A percentile compares a stretch with the other conserved stretches of the same genome.
phyloP scores from a whole-genome alignment of 1,284 basidiomycete species.

The Leucoagaricus sp. region DNA sequence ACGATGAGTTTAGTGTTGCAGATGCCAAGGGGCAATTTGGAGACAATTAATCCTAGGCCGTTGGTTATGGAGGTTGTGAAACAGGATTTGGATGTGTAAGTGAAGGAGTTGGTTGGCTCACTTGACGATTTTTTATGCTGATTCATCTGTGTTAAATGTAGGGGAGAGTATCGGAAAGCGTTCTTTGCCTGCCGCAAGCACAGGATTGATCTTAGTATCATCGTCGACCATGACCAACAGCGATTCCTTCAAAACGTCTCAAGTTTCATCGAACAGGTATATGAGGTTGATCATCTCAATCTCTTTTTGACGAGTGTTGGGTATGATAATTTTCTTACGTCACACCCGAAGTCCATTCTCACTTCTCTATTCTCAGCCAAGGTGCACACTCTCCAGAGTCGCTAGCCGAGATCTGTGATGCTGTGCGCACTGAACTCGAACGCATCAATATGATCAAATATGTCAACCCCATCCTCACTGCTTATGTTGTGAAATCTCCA shows the following conservation, averaged over 20 bases:
- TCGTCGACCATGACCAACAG: conserved; percentile 78
- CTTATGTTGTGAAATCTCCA: conserved; percentile 90
- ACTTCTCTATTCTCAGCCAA: conserved; percentile 42
- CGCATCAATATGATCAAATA: conserved; percentile 75
- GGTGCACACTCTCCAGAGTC: conserved; percentile 55
- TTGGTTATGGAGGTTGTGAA: conserved; percentile 85
- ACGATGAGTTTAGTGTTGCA: conserved; percentile 91
- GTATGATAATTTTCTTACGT: conserved; percentile 35
- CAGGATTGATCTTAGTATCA: conserved; percentile 87
- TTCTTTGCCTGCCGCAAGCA: conserved; percentile 93
- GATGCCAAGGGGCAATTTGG: conserved; percentile 97
- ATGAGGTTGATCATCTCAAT: conserved; percentile 91
- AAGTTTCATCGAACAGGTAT: conserved; percentile 82
- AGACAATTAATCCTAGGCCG: conserved; percentile 93
- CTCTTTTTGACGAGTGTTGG: conserved; percentile 88
- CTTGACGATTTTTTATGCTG: conserved; percentile 2
- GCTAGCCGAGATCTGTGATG: conserved; percentile 79
- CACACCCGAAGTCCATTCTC: neutral
- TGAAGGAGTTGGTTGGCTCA: conserved; percentile 7
- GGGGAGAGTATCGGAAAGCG: conserved; percentile 78
- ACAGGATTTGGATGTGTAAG: conserved; percentile 73
- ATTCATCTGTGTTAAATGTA: conserved; percentile 26
- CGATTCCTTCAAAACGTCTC: conserved; percentile 69
- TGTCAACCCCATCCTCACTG: conserved; percentile 89
- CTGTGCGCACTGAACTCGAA: conserved; percentile 76